These are phyloP conservation scores for Gynandropsis gynandra DNA, from an alignment of 345 rosid species.

Conservation along the genomic window DNA sequence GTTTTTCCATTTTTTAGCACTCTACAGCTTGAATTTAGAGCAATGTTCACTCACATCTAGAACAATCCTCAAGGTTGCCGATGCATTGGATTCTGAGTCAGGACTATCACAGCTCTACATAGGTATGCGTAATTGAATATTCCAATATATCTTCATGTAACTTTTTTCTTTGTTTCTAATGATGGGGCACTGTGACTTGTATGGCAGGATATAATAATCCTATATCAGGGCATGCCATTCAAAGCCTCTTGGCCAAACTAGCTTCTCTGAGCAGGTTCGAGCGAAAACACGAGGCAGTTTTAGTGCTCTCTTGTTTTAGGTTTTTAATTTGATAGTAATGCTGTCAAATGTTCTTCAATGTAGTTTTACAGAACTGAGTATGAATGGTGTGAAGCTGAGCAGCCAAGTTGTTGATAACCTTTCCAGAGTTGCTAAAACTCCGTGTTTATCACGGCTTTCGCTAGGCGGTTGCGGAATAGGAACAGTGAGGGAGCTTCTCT, in stretches of 20 bases:
- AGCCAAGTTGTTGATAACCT: conserved; percentile 60
- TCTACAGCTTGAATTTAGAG: conserved; percentile 74
- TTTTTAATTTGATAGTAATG: conserved; percentile 3
- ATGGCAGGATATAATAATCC: conserved; percentile 63
- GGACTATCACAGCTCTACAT: conserved; percentile 63
- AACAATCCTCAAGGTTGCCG: conserved; percentile 67
- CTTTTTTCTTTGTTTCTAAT: conserved; percentile 12
- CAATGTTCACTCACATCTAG: conserved; percentile 79
- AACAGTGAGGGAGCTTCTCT: conserved; percentile 41
- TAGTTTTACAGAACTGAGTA: conserved; percentile 76
- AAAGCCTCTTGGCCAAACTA: conserved; percentile 55
- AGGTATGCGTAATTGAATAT: conserved; percentile 37
- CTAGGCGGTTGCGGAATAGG: conserved; percentile 75
- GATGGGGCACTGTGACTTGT: conserved; percentile 6
- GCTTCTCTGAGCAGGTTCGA: conserved; percentile 53
- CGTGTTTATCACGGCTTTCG: conserved; percentile 59
- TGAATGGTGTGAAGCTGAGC: conserved; percentile 70
- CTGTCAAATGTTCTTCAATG: conserved; percentile 16
- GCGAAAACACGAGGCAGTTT: conserved; percentile 8
- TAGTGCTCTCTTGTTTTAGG: conserved; percentile 7
- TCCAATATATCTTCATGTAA: conserved; percentile 6
- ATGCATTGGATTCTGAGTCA: conserved; percentile 51
- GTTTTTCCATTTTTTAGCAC: conserved; percentile 37
- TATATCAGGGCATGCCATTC: conserved; percentile 56
- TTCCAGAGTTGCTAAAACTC: conserved; percentile 52